Evolutionary conservation across 1,139 yeast species (phyloP).

Genomic region (Saccharomyces pastorianus): DNA sequence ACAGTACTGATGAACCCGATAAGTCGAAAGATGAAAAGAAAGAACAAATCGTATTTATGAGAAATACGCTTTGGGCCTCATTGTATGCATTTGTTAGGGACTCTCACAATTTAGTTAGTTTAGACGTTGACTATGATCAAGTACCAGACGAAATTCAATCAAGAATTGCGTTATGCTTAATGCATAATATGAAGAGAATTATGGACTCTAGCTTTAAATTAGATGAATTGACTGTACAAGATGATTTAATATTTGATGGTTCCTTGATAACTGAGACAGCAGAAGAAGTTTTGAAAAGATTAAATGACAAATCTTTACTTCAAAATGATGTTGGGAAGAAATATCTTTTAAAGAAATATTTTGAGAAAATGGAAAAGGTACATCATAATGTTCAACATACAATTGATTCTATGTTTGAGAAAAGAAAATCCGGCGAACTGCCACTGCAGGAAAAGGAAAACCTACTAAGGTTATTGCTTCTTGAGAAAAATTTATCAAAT

Average conservation of each 20-base stretch:
- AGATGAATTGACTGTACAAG: conserved; percentile 32
- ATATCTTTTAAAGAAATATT: conserved; percentile 38
- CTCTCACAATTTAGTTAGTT: conserved; percentile 54
- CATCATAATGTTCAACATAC: conserved; percentile 52
- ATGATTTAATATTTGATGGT: conserved; percentile 48
- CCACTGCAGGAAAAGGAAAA: conserved; percentile 64
- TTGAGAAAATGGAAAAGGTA: conserved; percentile 45
- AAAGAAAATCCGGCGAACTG: conserved; percentile 49
- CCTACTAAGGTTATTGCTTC: conserved; percentile 51
- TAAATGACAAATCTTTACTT: conserved; percentile 19
- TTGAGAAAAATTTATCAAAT: conserved; percentile 58
- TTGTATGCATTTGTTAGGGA: conserved; percentile 63
- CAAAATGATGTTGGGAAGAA: conserved; percentile 35
- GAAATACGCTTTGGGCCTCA: conserved; percentile 41
- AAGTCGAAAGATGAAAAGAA: conserved; percentile 5
- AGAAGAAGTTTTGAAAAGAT: conserved; percentile 44
- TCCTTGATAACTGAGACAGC: conserved; percentile 57
- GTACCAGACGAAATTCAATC: conserved; percentile 67
- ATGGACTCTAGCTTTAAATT: conserved; percentile 39
- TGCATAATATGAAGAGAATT: conserved; percentile 70
- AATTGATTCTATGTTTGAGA: conserved; percentile 52
- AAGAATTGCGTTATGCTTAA: conserved; percentile 69
- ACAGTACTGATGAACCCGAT: neutral
- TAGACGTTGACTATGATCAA: conserved; percentile 64
- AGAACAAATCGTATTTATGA: conserved; percentile 38